A percentile compares a stretch with the other conserved stretches of the same genome.
These are phyloP conservation scores for Suhomyces terraborum DNA, from an alignment of 1,139 yeast species.

Conservation along the genomic window DNA sequence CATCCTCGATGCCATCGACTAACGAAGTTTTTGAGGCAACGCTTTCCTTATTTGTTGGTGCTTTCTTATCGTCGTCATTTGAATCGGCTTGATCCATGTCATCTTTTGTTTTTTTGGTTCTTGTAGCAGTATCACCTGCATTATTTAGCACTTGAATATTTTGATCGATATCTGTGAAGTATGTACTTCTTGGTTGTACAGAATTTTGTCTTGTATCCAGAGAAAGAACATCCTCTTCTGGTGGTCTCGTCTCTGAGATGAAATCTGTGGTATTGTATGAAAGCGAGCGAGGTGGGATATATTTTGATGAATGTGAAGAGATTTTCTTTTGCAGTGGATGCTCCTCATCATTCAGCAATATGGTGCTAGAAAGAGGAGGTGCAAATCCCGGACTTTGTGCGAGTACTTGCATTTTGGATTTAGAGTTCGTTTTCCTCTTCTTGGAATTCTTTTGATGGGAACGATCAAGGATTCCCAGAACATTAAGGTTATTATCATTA, in stretches of 20 bases:
- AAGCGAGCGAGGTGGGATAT: constrained; percentile 5
- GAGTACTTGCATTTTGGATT: constrained; percentile 12
- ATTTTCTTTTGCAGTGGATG: constrained; percentile 2
- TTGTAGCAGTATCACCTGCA: neutral
- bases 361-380: constrained; percentile 23
- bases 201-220: constrained; percentile 8
- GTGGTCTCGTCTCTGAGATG: constrained; percentile 8
- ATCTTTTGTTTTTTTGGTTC: neutral
- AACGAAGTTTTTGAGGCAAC: neutral
- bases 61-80: too few relatives aligned
- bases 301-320: constrained; percentile 5
- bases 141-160: constrained; percentile 8
- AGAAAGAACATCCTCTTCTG: constrained; percentile 10
- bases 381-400: constrained; percentile 17
- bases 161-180: constrained; percentile 9
- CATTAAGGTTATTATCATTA: neutral
- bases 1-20: constrained; percentile 1
- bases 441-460: constrained; percentile 8
- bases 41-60: too few relatives aligned
- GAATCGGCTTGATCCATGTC: too few relatives aligned
- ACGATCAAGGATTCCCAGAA: constrained; percentile 2
- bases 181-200: constrained; percentile 3
- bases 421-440: constrained; percentile 10
- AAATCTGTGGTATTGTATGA: constrained; percentile 8
- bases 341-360: constrained; percentile 15